phyloP scores from a whole-genome alignment of 192 early-diverging fungal genomes.

The Cladochytrium replicatum region DNA sequence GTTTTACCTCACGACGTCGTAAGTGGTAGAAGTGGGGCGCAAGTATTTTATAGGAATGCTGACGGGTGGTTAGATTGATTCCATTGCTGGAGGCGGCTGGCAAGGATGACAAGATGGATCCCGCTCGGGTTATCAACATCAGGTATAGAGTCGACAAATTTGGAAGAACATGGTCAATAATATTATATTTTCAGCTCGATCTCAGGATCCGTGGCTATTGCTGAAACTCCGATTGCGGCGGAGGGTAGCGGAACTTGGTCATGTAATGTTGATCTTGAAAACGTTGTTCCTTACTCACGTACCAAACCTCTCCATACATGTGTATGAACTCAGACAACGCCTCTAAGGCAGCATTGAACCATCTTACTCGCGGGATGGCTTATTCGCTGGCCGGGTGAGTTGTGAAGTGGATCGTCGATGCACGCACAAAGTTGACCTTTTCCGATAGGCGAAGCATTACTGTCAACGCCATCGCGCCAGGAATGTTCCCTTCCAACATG shows the following conservation, averaged over 20 bases:
- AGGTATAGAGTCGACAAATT: too few species aligned
- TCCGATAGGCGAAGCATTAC: constrained; percentile 14
- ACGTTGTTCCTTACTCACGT: not conserved
- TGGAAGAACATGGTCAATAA: constrained; percentile 37
- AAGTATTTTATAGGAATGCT: too few species aligned
- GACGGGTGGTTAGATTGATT: constrained; percentile 35
- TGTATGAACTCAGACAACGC: constrained; percentile 16
- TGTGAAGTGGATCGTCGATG: not conserved
- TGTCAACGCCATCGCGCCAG: constrained; percentile 42
- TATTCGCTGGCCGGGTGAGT: constrained; percentile 18
- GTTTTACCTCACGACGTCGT: constrained; percentile 70
- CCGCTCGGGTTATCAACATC: constrained; percentile 85
- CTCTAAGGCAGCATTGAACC: constrained; percentile 47
- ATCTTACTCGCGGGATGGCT: constrained; percentile 37
- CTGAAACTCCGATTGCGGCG: constrained; percentile 22
- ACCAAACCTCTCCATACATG: not conserved
- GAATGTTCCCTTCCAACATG: constrained; percentile 41
- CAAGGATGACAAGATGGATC: constrained; percentile 30
- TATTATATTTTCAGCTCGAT: constrained; percentile 19
- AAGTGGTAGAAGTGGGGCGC: constrained; percentile 1
- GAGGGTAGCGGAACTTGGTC: constrained; percentile 32
- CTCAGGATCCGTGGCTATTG: constrained; percentile 18
- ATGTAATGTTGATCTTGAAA: constrained; percentile 16
- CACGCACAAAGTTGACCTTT: constrained; percentile 4
- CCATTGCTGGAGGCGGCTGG: constrained; percentile 57